Conservation (phyloP, 305 asterid species). For the Ruellia speciosa region DNA sequence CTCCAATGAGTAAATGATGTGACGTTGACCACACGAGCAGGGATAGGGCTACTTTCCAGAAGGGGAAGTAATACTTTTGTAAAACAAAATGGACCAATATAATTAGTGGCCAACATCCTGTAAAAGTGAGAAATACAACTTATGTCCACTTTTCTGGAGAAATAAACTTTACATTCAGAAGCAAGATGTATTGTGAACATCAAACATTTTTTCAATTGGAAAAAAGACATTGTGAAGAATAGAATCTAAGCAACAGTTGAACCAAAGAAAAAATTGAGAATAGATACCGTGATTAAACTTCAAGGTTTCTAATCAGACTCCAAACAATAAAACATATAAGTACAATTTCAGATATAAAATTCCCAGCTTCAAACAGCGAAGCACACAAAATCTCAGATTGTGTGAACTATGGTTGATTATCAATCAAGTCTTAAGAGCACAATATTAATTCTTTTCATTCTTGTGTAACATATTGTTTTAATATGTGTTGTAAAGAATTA, state of each 20-base stretch:
- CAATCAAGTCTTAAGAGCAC: not conserved
- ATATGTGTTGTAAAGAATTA: conserved; percentile 13
- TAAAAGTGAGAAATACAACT: conserved; percentile 18
- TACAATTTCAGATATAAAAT: not conserved
- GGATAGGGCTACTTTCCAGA: conserved; percentile 55
- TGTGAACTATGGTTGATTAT: not conserved
- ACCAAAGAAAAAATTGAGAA: not conserved
- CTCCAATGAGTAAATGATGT: conserved; percentile 82
- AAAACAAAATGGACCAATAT: conserved; percentile 77
- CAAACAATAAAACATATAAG: not conserved
- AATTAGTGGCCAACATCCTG: conserved; percentile 91
- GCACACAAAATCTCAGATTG: not conserved
- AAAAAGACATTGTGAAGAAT: not conserved
- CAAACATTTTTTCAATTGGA: conserved; percentile 6
- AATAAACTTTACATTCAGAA: not conserved
- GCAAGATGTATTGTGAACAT: not conserved
- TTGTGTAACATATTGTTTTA: too few relatives aligned
- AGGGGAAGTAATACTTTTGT: conserved; percentile 67
- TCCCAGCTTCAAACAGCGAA: not conserved
- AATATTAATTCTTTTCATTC: too few relatives aligned
- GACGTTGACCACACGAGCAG: conserved; percentile 78
- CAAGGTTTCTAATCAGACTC: not conserved
- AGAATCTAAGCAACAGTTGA: not conserved
- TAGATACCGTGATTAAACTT: not conserved
- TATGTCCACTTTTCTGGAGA: conserved; percentile 3